Evolutionary conservation across 805 yeast genomes (phyloP).

Genomic region (Starmera dryadoides): DNA sequence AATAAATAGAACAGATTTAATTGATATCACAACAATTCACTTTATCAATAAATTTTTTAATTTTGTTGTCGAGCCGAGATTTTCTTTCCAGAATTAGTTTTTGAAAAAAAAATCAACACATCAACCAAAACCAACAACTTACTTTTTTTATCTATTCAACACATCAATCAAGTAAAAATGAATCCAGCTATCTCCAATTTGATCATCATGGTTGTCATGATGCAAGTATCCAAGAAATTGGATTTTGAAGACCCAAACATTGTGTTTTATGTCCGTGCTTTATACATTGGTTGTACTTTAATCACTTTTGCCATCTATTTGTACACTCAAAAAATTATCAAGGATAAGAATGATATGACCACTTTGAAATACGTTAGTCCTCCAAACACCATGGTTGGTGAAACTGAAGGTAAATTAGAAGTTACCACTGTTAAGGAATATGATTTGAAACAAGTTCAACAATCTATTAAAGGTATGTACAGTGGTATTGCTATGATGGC

Average conservation of each 20-base stretch:
- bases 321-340: slow-evolving; percentile 52
- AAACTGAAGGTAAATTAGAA: slow-evolving; percentile 62
- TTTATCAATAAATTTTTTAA: no score
- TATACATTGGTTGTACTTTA: slow-evolving; percentile 60
- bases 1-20: no score
- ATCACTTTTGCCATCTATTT: slow-evolving; percentile 62
- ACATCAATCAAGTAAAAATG: slow-evolving; percentile 32
- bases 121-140: no score
- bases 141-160: background rate
- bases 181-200: slow-evolving; percentile 85
- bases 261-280: slow-evolving; percentile 66
- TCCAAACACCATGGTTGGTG: slow-evolving; percentile 72
- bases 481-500: slow-evolving; percentile 95
- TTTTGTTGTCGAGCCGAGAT: no score
- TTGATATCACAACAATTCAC: no score
- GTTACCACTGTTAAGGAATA: slow-evolving; percentile 93
- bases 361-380: slow-evolving; percentile 88
- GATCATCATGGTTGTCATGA: slow-evolving; percentile 88
- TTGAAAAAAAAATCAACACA: no score
- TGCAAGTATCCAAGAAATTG: slow-evolving; percentile 86
- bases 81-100: no score
- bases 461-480: slow-evolving; percentile 74
- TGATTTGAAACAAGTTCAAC: slow-evolving; percentile 80
- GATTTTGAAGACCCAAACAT: slow-evolving; percentile 81
- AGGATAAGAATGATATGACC: slow-evolving; percentile 79